These are phyloP conservation scores for Fistulifera solaris DNA, from an alignment of 108 stramenopile genomes.

Conservation along the genomic window DNA sequence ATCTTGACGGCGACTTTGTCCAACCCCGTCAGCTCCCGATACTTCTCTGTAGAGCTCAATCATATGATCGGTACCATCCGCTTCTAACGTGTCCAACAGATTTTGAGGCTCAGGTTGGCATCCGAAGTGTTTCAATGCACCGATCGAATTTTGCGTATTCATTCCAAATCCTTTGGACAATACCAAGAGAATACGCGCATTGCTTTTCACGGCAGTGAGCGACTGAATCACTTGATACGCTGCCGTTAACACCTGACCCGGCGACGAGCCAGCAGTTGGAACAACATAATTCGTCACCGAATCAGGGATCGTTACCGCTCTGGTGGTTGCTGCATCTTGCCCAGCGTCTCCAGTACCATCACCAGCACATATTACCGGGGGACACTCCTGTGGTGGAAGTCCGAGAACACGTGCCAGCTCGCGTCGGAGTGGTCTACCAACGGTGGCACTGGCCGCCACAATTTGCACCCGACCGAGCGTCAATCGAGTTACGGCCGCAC, in stretches of 20 bases:
- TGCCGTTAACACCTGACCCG: slow-evolving; percentile 59
- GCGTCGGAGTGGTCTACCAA: slow-evolving; percentile 84
- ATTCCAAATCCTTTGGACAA: slow-evolving; percentile 68
- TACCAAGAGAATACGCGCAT: slow-evolving; percentile 52
- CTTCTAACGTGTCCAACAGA: slow-evolving; percentile 59
- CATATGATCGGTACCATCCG: slow-evolving; percentile 64
- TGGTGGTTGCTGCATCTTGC: slow-evolving; percentile 26
- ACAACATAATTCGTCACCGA: slow-evolving; percentile 63
- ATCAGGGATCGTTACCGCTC: slow-evolving; percentile 76
- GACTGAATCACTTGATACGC: slow-evolving; percentile 53
- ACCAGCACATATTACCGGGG: slow-evolving; percentile 47
- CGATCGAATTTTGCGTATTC: slow-evolving; percentile 60
- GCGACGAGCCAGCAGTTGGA: slow-evolving; percentile 44
- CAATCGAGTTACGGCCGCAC: slow-evolving; percentile 55
- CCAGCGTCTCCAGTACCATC: slow-evolving; percentile 15
- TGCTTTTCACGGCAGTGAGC: slow-evolving; percentile 9
- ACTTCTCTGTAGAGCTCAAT: slow-evolving; percentile 71
- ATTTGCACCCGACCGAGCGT: slow-evolving; percentile 69
- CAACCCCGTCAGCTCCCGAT: slow-evolving; percentile 69
- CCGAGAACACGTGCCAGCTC: slow-evolving; percentile 82
- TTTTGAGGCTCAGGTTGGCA: slow-evolving; percentile 66
- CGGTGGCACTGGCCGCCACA: slow-evolving; percentile 88
- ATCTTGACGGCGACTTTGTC: slow-evolving; percentile 24
- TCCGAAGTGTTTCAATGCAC: slow-evolving; percentile 75
- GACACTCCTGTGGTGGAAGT: slow-evolving; percentile 67